Evolutionary conservation across 129 eudicot species (phyloP), one percentile per base, ranked within the genome.

Genomic region (Helichrysum umbraculigerum): DNA sequence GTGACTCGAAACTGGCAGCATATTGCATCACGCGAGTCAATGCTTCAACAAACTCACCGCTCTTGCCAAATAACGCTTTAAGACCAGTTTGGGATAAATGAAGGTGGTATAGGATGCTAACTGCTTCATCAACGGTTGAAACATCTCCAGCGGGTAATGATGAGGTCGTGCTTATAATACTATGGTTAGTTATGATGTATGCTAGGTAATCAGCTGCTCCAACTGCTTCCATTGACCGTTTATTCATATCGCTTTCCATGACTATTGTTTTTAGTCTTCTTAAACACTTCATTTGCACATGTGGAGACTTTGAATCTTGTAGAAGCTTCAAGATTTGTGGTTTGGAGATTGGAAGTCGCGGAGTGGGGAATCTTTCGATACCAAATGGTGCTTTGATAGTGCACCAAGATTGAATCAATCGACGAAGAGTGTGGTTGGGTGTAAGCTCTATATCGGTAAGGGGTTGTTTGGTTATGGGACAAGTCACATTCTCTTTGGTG

Each of bases 381-480:
- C 94, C 94, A 17, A 74, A 71, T 22, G 91, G 83, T 1, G 83
- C 86, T 30, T 89, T 85, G 32, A 87, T 76, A 33, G 86, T 89
- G 82, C 96, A 89, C 96, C 96, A 89, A 3, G 96, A 81, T 59
- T 86, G 89, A 63, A 89, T 89, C 4, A 89, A 28, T 9, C 96
- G 80, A 3, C 91, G 78, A 57, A 89, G 82, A 17, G 88, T 89
- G 77, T 86, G 82, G 81, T 89, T 89, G 0, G 94, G 94, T 22
- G 91, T 89, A 42, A 89, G 69, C 58, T 81, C 86, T 5, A 75
- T 14, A 71, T 79, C 86, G 7, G 72, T 57, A n/a, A 89, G 81
- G 58, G 35, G 72, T 73, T 86, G 91, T 74, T 89, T 89, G 68
- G 91, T 84, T 25, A 89, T 78, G 19, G 96, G 96, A 50, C 91